phyloP scores from a whole-genome alignment of 371 early-diverging fungal species.

The Gilbertella persicaria region DNA sequence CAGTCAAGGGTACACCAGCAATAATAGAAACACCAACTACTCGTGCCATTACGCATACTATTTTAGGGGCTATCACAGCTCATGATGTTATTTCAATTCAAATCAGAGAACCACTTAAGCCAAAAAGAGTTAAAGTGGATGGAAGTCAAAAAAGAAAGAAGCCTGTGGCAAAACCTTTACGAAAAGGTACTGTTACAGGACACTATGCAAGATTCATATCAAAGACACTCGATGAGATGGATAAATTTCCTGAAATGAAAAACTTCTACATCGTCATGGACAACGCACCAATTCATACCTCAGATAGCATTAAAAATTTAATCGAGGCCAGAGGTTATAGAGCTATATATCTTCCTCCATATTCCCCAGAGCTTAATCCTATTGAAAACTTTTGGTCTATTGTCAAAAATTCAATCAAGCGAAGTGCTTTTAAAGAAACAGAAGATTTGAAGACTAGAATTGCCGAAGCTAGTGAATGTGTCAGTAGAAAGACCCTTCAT shows the following conservation, averaged over 20 bases:
- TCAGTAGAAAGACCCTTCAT: conserved; percentile 21
- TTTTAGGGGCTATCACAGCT: conserved; percentile 8
- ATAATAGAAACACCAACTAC: conserved; percentile 5
- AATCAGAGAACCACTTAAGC: not conserved
- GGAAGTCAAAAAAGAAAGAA: conserved; percentile 7
- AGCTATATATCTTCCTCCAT: conserved; percentile 8
- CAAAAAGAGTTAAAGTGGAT: conserved; percentile 10
- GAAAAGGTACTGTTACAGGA: conserved; percentile 8
- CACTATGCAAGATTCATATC: conserved; percentile 6
- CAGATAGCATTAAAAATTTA: not conserved
- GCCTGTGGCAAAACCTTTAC: not conserved
- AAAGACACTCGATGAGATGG: conserved; percentile 17
- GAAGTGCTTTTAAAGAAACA: conserved; percentile 10
- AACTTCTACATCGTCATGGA: conserved; percentile 1
- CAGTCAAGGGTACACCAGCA: conserved; percentile 7
- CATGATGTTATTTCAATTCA: conserved; percentile 10
- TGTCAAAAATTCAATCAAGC: conserved; percentile 20
- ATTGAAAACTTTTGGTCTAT: conserved; percentile 3
- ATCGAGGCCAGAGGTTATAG: not conserved
- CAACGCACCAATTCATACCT: conserved; percentile 1
- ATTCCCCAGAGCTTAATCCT: conserved; percentile 1
- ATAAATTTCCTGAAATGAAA: conserved; percentile 12
- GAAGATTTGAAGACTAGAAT: conserved; percentile 19
- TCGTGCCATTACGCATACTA: conserved; percentile 4
- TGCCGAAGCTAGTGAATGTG: conserved; percentile 9